These are phyloP conservation scores for Drosera spatulata DNA, from an alignment of 179 eudicot genomes.

Conservation along the genomic window DNA sequence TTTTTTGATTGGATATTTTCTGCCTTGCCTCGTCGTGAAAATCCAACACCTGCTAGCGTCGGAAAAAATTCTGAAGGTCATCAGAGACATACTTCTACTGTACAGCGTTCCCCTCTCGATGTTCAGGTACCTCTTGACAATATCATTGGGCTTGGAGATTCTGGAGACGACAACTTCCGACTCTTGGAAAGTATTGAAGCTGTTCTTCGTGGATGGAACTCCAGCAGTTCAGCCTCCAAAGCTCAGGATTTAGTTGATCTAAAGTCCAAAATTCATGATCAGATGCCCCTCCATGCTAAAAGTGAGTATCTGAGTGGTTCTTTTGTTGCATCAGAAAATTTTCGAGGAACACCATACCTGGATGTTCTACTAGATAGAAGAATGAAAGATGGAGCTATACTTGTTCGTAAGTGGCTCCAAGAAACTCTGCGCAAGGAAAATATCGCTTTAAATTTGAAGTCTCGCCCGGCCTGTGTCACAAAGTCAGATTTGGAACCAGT, in stretches of 20 bases:
- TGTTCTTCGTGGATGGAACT: conserved; percentile 70
- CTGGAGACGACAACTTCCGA: conserved; percentile 29
- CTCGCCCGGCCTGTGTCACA: conserved; percentile 61
- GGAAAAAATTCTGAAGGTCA: conserved; percentile 44
- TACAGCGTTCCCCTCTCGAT: conserved; percentile 66
- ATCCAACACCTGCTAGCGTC: conserved; percentile 18
- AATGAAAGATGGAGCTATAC: conserved; percentile 73
- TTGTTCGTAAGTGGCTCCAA: conserved; percentile 92
- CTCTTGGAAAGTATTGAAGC: conserved; percentile 59
- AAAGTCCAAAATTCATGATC: conserved; percentile 28
- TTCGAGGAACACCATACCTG: conserved; percentile 67
- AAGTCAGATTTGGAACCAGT: conserved; percentile 56
- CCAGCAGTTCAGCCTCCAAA: conserved; percentile 32
- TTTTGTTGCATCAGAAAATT: conserved; percentile 64
- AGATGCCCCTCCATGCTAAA: conserved; percentile 14
- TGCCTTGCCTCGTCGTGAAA: conserved; percentile 60
- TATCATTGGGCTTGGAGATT: conserved; percentile 27
- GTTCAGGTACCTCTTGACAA: conserved; percentile 61
- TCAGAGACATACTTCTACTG: conserved; percentile 22
- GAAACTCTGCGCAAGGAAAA: conserved; percentile 78
- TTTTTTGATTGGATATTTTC: conserved; percentile 75
- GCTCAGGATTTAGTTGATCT: conserved; percentile 36
- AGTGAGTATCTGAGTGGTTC: conserved; percentile 51
- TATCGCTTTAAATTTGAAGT: conserved; percentile 43
- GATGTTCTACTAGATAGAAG: conserved; percentile 76